Conservation (phyloP, 208 protist species). For the Trypanosoma congolense region DNA sequence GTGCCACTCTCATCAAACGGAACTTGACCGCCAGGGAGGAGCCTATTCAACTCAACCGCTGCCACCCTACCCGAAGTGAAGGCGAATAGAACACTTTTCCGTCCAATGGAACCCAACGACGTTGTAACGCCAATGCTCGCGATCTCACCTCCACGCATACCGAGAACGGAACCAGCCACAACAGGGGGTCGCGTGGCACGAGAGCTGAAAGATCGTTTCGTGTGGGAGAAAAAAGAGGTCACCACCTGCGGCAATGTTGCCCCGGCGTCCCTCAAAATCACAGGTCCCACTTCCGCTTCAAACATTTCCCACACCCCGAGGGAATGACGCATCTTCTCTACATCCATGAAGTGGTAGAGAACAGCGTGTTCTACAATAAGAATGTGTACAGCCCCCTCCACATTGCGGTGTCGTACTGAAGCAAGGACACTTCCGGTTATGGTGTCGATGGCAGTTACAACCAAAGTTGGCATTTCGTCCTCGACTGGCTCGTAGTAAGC, state of each 20-base stretch:
- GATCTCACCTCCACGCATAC: conserved; percentile 57
- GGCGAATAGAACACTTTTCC: conserved; percentile 78
- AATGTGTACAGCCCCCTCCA: conserved; percentile 71
- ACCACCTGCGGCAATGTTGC: conserved; percentile 69
- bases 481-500: conserved; percentile 69
- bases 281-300: conserved; percentile 46
- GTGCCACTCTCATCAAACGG: conserved; percentile 38
- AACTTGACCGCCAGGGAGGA: conserved; percentile 66
- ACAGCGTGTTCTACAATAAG: conserved; percentile 79
- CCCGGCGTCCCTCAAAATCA: conserved; percentile 49
- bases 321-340: conserved; percentile 73
- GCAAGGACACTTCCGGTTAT: conserved; percentile 80
- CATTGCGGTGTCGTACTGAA: conserved; percentile 67
- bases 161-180: conserved; percentile 59
- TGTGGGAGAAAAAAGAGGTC: conserved; percentile 67
- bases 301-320: conserved; percentile 88
- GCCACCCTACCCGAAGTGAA: conserved; percentile 72
- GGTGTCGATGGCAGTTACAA: conserved; percentile 71
- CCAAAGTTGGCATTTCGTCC: conserved; percentile 55
- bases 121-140: conserved; percentile 73
- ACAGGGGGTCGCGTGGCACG: conserved; percentile 64
- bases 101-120: conserved; percentile 64
- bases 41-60: conserved; percentile 53
- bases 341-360: conserved; percentile 85
- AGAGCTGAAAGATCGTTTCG: conserved; percentile 68